A percentile compares a stretch with the other conserved stretches of the same genome.
phyloP scores from a whole-genome alignment of 768 basidiomycete species.

The Dioszegia aurantiaca region DNA sequence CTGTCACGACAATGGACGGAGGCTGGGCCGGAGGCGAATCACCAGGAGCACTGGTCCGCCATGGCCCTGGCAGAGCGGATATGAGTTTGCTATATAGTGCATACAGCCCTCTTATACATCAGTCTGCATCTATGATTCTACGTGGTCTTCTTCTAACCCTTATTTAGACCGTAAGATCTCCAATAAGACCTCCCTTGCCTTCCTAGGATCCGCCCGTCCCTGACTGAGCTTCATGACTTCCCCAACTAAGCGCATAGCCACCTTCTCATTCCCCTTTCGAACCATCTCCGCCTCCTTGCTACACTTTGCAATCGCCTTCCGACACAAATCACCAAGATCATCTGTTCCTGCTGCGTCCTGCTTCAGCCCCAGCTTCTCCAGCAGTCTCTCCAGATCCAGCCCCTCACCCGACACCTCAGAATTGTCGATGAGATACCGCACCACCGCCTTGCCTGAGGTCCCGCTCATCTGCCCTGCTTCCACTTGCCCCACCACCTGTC shows the following conservation, averaged over 20 bases:
- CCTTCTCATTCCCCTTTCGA: conserved; percentile 68
- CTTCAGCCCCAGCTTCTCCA: conserved; percentile 21
- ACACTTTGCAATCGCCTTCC: conserved; percentile 63
- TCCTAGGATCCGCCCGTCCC: conserved; percentile 73
- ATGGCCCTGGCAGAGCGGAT: conserved; percentile 1
- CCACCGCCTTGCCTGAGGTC: conserved; percentile 74
- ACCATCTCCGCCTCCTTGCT: conserved; percentile 68
- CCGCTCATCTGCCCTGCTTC: conserved; percentile 67
- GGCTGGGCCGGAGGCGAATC: conserved; percentile 21
- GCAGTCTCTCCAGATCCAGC: conserved; percentile 9
- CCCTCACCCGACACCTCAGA: background rate
- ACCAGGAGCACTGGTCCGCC: conserved; percentile 23
- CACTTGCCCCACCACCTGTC: conserved; percentile 74
- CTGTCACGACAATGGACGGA: conserved; percentile 36
- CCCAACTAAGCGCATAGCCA: conserved; percentile 76
- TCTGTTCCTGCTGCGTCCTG: conserved; percentile 11
- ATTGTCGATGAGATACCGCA: conserved; percentile 64
- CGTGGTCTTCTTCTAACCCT: background rate
- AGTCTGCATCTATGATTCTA: background rate
- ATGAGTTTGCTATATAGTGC: background rate
- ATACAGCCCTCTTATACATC: too few species aligned
- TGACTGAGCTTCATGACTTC: conserved; percentile 76
- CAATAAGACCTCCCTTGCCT: conserved; percentile 58
- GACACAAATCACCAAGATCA: conserved; percentile 58
- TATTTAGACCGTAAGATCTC: conserved; percentile 16